Conservation (phyloP, 805 yeast genomes). For the Sungouiella thailandica region DNA sequence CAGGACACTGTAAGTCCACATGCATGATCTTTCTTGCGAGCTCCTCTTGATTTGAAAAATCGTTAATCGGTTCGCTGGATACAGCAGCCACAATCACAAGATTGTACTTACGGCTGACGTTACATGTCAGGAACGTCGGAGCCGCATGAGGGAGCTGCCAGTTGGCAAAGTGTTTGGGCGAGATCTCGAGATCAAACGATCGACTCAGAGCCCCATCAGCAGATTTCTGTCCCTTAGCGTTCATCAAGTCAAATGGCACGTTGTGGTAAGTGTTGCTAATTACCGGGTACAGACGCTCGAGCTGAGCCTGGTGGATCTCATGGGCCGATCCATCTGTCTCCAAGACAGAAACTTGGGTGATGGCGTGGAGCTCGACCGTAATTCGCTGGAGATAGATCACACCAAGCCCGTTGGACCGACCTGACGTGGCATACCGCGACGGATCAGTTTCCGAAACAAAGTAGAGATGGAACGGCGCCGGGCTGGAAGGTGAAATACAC, state of each 20-base stretch:
- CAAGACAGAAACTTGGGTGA: slow-evolving; percentile 21
- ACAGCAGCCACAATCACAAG: slow-evolving; percentile 29
- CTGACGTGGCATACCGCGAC: slow-evolving; percentile 24
- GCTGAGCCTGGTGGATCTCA: slow-evolving; percentile 24
- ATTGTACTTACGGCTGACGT: slow-evolving; percentile 43
- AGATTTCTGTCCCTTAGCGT: slow-evolving; percentile 23
- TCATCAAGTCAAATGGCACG: slow-evolving; percentile 35
- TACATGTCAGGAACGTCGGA: slow-evolving; percentile 55
- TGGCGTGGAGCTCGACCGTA: slow-evolving; percentile 24
- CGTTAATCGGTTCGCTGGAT: slow-evolving; percentile 15
- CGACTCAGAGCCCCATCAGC: slow-evolving; percentile 6
- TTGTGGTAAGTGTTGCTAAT: slow-evolving; percentile 32
- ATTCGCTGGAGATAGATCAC: slow-evolving; percentile 36
- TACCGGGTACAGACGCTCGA: slow-evolving; percentile 20
- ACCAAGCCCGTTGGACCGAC: slow-evolving; percentile 45
- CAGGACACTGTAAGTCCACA: slow-evolving; percentile 28
- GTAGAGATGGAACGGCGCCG: slow-evolving; percentile 31
- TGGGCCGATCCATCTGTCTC: slow-evolving; percentile 17
- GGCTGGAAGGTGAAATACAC: slow-evolving; percentile 39
- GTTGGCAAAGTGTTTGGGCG: slow-evolving; percentile 32
- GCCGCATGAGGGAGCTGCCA: slow-evolving; percentile 44
- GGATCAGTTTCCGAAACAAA: slow-evolving; percentile 28
- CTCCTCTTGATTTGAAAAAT: slow-evolving; percentile 13
- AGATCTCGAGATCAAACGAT: slow-evolving; percentile 43
- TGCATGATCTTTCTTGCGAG: slow-evolving; percentile 17